phyloP scores from a whole-genome alignment of 345 rosid species.

The Melastoma malabathricum region DNA sequence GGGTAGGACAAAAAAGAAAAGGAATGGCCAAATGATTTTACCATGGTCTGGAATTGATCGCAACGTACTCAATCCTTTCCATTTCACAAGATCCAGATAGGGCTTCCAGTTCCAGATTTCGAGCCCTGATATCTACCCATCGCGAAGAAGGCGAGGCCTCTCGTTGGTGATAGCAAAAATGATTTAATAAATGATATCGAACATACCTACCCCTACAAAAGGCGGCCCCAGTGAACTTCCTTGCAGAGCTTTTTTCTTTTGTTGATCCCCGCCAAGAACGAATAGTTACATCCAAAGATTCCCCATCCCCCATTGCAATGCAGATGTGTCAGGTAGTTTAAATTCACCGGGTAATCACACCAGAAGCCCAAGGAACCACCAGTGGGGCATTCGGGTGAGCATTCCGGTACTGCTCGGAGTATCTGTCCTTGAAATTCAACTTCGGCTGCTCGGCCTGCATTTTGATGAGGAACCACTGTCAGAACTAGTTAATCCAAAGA shows the following conservation, averaged over 20 bases:
- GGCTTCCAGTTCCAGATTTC: too few species aligned
- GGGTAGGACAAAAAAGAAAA: too few species aligned
- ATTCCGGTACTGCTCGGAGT: constrained; percentile 63
- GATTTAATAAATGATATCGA: constrained; percentile 6
- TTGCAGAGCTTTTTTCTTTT: constrained; percentile 3
- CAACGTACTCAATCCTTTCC: too few species aligned
- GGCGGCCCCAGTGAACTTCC: background rate
- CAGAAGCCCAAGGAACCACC: constrained; percentile 90
- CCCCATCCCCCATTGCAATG: background rate
- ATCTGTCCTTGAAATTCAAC: constrained; percentile 60
- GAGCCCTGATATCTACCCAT: too few species aligned
- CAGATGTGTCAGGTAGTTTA: constrained; percentile 1
- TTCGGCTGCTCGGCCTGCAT: constrained; percentile 76
- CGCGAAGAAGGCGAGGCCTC: too few species aligned
- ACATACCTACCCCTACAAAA: constrained; percentile 2
- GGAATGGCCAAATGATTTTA: too few species aligned
- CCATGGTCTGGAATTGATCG: too few species aligned
- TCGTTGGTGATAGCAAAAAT: constrained; percentile 3
- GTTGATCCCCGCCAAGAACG: background rate
- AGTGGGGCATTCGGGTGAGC: constrained; percentile 73
- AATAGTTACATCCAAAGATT: constrained; percentile 1
- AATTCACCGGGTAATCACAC: constrained; percentile 42
- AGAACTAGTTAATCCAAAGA: background rate
- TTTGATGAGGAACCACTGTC: constrained; percentile 6
- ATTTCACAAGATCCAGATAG: too few species aligned